Base-by-base conservation (phyloP, 768 basidiomycete species). In the Agaricus blazei region DNA sequence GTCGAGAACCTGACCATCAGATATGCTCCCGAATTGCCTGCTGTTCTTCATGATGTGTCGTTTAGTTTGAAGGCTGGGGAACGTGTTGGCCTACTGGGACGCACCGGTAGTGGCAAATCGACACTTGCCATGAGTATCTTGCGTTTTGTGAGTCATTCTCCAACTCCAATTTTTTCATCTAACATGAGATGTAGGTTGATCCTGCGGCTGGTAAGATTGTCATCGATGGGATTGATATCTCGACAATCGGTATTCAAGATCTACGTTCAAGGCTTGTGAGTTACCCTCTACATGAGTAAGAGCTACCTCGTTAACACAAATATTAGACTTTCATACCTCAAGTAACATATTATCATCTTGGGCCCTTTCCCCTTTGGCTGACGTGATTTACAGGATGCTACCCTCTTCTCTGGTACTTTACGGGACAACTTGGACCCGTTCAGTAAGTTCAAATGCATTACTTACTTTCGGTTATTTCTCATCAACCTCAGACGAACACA, bases 211-310 rank as follows among this genome's bases (percentile, higher is more conserved):
- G 94, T 0, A 77, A 77, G 24, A 93, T 97, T 49, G 29, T 89
- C 45, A 84, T 96, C 19, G 93, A 94, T 58, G 93, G 92, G 4
- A 85, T 95, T 56, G 93, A 95, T 63, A 91, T 93, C 50, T 85
- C 86, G 1, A 85, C 73, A 3, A 93, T 97, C 54, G 92, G 93
- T 11, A 70, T 94, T 15, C 83, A 92, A 63, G 93, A 93, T 65
- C 65, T 95, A 58, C 78, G 89, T n/a, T 86, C 87, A 1, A 80
- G 85, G 58, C 60, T 89, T 68, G 86, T 87, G 64, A 65, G 83
- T 70, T 34, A 6, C 3, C 26, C 31, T 11, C 26, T 24, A 45
- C 61, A 15, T 9, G 47, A 0, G 36, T 52, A 19, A 9, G 4
- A 4, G 61, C 36, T 29, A 7, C 37, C 37, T 48, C 14, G 26